Evolutionary conservation across 495 filamentous ascomycete species (phyloP), one percentile per base, ranked within the genome.

Genomic region (Aspergillus wentii): DNA sequence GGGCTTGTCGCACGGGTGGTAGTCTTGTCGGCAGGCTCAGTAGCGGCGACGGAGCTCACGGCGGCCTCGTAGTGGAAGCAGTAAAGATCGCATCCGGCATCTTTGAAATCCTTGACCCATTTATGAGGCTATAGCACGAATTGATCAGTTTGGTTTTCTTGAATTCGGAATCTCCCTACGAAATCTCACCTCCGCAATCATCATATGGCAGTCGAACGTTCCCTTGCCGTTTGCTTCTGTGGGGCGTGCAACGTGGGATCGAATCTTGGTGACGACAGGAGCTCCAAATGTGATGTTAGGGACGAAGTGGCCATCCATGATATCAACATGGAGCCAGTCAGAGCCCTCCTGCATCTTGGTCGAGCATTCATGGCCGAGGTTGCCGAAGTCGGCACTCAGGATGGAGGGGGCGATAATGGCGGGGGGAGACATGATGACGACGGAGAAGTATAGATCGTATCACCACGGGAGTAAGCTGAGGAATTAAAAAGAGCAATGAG

Each of bases 61-160:
- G 92, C 94, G n/a, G 92, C 92, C 68, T 98, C 92, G 65, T 97
- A 95, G 71, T 98, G 92, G 73, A 98, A 98, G 74, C 91, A 96
- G 72, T 98, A 98, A 7, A 97, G 77, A 57, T 98, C 91, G 68
- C 90, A 96, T 15, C 92, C 92, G 26, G 90, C 92, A 17, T 82
- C 78, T 55, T 94, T 75, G 73, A 98, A 97, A 28, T 95, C 87
- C 41, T 81, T 81, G 47, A 97, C 88, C 92, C 92, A 98, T 74
- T 88, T 90, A 68, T 97, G 91, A 33, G 92, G 92, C 92, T 94
- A 41, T 35, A 27, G 20, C 18, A 17, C 9, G 13, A 23, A 18
- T 11, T n/a, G 22, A 39, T 38, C 21, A 44, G 35, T 30, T 21
- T 9, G 14, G 17, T 20, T n/a, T n/a, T 14, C 30, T 38, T 4